Evolutionary conservation across 352 stramenopile genomes (phyloP), one percentile per base, ranked within the genome.

Genomic region (Elongisporangium undulatum): DNA sequence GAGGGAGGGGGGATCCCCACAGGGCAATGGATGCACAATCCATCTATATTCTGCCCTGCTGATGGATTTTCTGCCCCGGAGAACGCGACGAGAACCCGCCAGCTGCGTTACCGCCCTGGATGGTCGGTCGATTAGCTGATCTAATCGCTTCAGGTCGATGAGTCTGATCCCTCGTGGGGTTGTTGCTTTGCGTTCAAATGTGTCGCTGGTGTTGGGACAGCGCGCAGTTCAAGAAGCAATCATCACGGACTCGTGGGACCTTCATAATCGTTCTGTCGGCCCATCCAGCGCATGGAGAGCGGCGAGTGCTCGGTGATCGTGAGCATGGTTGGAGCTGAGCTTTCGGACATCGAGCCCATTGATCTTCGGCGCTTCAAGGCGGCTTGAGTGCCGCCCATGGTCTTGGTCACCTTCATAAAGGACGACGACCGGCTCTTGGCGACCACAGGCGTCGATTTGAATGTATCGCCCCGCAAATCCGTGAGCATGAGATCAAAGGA

Each of bases 331-430:
- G 29, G 29, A 41, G 29, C 29, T 41, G 29, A 41, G 29, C 29
- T 9, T 41, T 41, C 29, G 8, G 29, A 41, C 29, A 41, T 41
- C 5, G 29, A 41, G 29, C 29, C 29, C 8, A 41, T 15, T 6
- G 29, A 41, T 15, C 29, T 4, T 4, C 29, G 29, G 2, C 29
- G 29, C 29, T 17, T 24, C 16, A 17, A 21, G 1, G 10, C 4
- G 2, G 45, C 17, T n/a, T 41, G 10, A 56, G 58, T 9, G n/a
- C n/a, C n/a, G 49, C 61, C 39, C 29, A 61, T 12, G n/a, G 38
- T 45, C 58, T 84, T 77, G 63, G 85, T 86, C 24, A 89, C 74
- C 12, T 56, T 62, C 12, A 63, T 77, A 58, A 84, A 72, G 2
- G 81, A 70, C 10, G 61, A 69, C 20, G 48, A 49, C 29, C 74